Evolutionary conservation across 176 grass and related monocot species (phyloP).

Genomic region (Phoenix roebelenii): DNA sequence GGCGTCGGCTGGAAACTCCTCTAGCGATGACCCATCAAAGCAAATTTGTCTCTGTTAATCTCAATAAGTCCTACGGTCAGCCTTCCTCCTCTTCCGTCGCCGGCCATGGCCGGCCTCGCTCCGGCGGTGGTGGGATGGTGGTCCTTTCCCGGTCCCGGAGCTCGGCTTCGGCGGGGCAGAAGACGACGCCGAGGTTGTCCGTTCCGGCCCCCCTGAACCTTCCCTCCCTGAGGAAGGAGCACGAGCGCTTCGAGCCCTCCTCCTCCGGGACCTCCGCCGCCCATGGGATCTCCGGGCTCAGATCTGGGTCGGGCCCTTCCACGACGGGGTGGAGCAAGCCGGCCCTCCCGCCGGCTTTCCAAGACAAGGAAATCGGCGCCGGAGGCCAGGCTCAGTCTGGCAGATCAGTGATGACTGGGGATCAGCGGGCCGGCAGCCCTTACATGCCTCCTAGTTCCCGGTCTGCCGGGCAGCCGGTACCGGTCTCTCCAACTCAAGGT

Average conservation of each 20-base stretch:
- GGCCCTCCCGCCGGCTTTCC: neutral
- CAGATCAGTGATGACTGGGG: neutral
- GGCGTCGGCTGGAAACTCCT: neutral
- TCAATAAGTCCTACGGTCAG: conserved; percentile 76
- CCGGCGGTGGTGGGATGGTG: conserved; percentile 42
- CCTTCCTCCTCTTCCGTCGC: conserved; percentile 14
- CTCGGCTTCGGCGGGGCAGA: conserved; percentile 22
- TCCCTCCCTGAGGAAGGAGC: conserved; percentile 84
- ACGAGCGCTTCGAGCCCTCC: conserved; percentile 72
- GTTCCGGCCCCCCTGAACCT: conserved; percentile 92
- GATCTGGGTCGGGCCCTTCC: conserved; percentile 38
- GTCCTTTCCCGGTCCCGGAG: conserved; percentile 68
- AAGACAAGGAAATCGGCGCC: conserved; percentile 9
- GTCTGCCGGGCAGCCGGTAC: conserved; percentile 4
- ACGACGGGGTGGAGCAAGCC: conserved; percentile 76
- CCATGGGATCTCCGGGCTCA: conserved; percentile 24
- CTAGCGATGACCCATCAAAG: conserved; percentile 60
- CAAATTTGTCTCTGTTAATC: conserved; percentile 83
- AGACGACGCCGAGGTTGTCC: conserved; percentile 67
- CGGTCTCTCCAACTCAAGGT: conserved; percentile 22
- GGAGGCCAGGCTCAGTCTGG: neutral
- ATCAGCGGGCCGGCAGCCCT: conserved; percentile 1
- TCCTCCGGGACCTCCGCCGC: conserved; percentile 23
- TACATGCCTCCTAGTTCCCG: conserved; percentile 36
- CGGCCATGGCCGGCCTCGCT: conserved; percentile 14